phyloP scores from a whole-genome alignment of 1,139 yeast genomes.

The Kurtzmaniella quercitrusa region DNA sequence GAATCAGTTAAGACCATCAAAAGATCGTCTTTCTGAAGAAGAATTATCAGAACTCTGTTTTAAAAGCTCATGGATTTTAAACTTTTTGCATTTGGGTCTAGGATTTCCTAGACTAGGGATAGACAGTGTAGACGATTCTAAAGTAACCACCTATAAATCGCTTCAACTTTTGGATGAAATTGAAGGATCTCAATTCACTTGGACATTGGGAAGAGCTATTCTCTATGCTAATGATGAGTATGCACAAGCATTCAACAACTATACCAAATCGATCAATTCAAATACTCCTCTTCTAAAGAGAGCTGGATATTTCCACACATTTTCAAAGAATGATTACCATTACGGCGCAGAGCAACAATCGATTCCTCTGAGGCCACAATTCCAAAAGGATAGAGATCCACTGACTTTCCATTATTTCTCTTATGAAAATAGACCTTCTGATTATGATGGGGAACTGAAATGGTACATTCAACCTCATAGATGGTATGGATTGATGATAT shows the following conservation, averaged over 20 bases:
- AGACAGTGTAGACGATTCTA: slow-evolving; percentile 22
- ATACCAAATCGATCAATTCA: slow-evolving; percentile 18
- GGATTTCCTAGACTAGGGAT: slow-evolving; percentile 62
- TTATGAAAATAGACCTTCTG: slow-evolving; percentile 27
- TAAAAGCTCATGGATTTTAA: slow-evolving; percentile 68
- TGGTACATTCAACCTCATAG: slow-evolving; percentile 49
- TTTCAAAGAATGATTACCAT: slow-evolving; percentile 43
- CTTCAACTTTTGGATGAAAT: slow-evolving; percentile 60
- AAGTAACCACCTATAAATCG: slow-evolving; percentile 31
- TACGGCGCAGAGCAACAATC: slow-evolving; percentile 53
- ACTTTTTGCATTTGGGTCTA: slow-evolving; percentile 67
- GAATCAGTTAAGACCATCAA: slow-evolving; percentile 21
- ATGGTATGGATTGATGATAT: slow-evolving; percentile 51
- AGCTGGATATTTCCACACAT: slow-evolving; percentile 48
- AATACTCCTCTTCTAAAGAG: slow-evolving; percentile 12
- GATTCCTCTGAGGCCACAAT: slow-evolving; percentile 42
- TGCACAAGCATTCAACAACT: slow-evolving; percentile 33
- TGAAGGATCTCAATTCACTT: slow-evolving; percentile 65
- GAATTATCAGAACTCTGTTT: slow-evolving; percentile 56
- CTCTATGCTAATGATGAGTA: slow-evolving; percentile 53
- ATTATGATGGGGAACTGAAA: slow-evolving; percentile 24
- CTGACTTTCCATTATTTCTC: slow-evolving; percentile 23
- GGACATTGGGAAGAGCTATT: slow-evolving; percentile 83
- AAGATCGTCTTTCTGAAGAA: slow-evolving; percentile 26
- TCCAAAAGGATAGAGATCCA: slow-evolving; percentile 20